These are phyloP conservation scores for Puccinia triticina DNA, from an alignment of 1,284 basidiomycete species.

Conservation along the genomic window DNA sequence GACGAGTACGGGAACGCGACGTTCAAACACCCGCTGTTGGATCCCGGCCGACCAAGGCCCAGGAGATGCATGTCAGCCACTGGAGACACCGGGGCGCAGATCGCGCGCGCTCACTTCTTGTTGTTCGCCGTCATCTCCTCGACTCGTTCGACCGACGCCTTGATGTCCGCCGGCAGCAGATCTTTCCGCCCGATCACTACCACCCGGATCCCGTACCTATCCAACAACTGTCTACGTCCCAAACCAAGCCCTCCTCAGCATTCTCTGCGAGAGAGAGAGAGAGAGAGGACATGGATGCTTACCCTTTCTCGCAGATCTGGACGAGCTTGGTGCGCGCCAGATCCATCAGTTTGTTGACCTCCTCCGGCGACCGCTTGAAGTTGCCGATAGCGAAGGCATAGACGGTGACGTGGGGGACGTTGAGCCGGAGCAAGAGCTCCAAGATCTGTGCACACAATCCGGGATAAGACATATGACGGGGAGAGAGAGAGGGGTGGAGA, in stretches of 20 bases:
- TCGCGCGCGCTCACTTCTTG: no score
- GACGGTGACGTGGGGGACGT: conserved; percentile 80
- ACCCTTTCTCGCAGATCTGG: conserved; percentile 77
- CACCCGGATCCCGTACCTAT: conserved; percentile 79
- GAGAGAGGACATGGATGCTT: not conserved
- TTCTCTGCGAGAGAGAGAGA: not conserved
- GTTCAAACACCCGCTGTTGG: conserved; percentile 82
- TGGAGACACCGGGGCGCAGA: no score
- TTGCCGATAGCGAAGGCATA: conserved; percentile 98
- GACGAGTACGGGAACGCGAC: conserved; percentile 93
- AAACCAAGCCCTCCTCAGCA: not conserved
- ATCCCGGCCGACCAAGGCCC: no score
- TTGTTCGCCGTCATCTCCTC: conserved; percentile 79
- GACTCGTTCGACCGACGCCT: conserved; percentile 71
- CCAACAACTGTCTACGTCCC: conserved; percentile 67
- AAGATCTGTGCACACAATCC: conserved; percentile 67
- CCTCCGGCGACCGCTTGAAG: conserved; percentile 82
- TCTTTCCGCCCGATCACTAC: conserved; percentile 77
- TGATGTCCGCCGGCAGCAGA: conserved; percentile 77
- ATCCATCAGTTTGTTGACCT: conserved; percentile 84
- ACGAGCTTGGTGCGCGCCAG: conserved; percentile 79
- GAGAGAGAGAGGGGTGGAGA: not conserved
- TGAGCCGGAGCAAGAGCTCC: conserved; percentile 76
- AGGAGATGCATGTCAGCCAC: no score
- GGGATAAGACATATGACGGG: not conserved